These are phyloP conservation scores for Cryphonectria naterciae DNA, from an alignment of 2,329 filamentous ascomycete genomes.

Conservation along the genomic window DNA sequence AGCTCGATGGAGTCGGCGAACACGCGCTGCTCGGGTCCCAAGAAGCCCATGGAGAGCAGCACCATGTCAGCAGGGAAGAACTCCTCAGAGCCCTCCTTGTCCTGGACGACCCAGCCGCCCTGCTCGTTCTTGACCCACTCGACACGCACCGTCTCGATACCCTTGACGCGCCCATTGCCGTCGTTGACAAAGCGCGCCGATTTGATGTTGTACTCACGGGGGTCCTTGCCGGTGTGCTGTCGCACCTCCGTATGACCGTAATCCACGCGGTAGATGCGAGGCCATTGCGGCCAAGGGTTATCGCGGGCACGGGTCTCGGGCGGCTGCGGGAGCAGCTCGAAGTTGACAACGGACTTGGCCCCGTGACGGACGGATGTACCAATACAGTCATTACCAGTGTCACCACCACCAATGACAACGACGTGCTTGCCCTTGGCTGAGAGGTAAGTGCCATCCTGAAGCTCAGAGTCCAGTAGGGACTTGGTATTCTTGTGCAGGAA, in stretches of 20 bases:
- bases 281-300: slow-evolving; percentile 99
- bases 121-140: slow-evolving; percentile 91
- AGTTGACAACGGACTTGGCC: slow-evolving; percentile 95
- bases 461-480: slow-evolving; percentile 89
- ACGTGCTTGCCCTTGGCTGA: slow-evolving; percentile 96
- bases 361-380: slow-evolving; percentile 95
- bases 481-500: slow-evolving; percentile 98
- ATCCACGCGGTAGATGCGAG: slow-evolving; percentile 96
- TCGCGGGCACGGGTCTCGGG: slow-evolving; percentile 87
- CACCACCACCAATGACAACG: slow-evolving; percentile 94
- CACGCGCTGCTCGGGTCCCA: slow-evolving; percentile 88
- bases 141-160: slow-evolving; percentile 93
- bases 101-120: slow-evolving; percentile 99
- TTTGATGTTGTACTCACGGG: slow-evolving; percentile 98
- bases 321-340: slow-evolving; percentile 91
- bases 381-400: slow-evolving; percentile 97
- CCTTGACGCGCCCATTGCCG: slow-evolving; percentile 84
- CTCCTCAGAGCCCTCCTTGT: slow-evolving; percentile 87
- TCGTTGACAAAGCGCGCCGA: slow-evolving; percentile 95
- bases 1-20: slow-evolving; percentile 85
- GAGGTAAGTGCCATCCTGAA: slow-evolving; percentile 84
- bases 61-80: slow-evolving; percentile 97
- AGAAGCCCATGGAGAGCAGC: slow-evolving; percentile 94
- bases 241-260: slow-evolving; percentile 96
- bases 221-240: slow-evolving; percentile 94